phyloP scores from a whole-genome alignment of 108 stramenopile species.

The Asterionellopsis glacialis region DNA sequence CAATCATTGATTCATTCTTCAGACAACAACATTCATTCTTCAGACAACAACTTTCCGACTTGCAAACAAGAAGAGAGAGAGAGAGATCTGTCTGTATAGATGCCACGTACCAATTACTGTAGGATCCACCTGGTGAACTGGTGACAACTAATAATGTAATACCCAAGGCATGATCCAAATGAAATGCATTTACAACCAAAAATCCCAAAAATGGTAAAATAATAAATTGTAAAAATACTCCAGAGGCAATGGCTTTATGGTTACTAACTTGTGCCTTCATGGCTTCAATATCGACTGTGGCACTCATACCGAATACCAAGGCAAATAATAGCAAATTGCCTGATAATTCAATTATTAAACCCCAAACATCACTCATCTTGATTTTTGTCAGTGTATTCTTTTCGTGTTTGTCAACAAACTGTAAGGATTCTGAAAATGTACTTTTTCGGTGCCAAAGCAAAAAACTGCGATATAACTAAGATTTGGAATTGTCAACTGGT shows the following conservation, averaged over 20 bases:
- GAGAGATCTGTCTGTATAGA: neutral
- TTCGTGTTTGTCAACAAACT: no score
- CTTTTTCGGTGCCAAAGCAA: no score
- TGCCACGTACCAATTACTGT: conserved; percentile 71
- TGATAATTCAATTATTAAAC: neutral
- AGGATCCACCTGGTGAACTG: conserved; percentile 80
- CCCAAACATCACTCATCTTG: no score
- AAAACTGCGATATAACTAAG: no score
- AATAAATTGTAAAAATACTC: conserved; percentile 55
- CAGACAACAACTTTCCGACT: neutral
- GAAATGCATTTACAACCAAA: conserved; percentile 44
- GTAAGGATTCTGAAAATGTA: no score
- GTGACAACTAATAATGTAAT: conserved; percentile 80
- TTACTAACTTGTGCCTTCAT: conserved; percentile 50
- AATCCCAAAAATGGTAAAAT: conserved; percentile 84
- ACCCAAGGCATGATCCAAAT: conserved; percentile 46
- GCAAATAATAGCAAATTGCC: conserved; percentile 47
- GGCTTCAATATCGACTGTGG: conserved; percentile 55
- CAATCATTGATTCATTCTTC: neutral
- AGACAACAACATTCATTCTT: neutral
- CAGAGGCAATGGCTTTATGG: conserved; percentile 41
- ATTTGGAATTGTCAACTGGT: no score
- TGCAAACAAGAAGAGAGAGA: neutral
- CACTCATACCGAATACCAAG: conserved; percentile 74
- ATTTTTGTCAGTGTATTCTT: no score